Conservation (phyloP, 305 asterid species). For the Nicotiana rustica region DNA sequence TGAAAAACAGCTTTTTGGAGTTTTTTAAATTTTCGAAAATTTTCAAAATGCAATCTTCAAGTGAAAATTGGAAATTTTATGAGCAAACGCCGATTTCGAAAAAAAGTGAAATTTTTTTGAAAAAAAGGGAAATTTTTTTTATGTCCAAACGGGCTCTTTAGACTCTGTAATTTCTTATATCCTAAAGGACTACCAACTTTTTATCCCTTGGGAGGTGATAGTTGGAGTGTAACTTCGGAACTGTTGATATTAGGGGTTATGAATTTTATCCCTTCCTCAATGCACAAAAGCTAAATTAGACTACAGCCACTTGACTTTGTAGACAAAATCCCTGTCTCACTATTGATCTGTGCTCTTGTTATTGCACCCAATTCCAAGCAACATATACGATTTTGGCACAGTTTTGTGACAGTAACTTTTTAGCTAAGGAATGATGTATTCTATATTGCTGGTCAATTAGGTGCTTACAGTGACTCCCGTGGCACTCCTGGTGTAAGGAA, state of each 20-base stretch:
- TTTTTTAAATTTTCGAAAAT: no score
- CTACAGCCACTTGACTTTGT: constrained; percentile 7
- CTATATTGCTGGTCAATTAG: constrained; percentile 49
- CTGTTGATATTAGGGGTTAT: not conserved
- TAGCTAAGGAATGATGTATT: constrained; percentile 30
- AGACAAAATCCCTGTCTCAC: not conserved
- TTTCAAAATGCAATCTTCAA: no score
- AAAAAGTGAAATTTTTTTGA: no score
- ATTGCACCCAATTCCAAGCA: constrained; percentile 9
- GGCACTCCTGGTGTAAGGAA: constrained; percentile 92
- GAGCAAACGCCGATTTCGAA: no score
- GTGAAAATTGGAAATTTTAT: no score
- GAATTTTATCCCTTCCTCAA: constrained; percentile 11
- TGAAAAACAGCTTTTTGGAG: no score
- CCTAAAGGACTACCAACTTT: constrained; percentile 12
- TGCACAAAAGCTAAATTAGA: constrained; percentile 4
- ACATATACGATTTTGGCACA: constrained; percentile 5
- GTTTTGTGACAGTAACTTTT: not conserved
- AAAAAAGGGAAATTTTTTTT: no score
- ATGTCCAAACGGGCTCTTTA: no score
- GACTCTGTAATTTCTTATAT: not conserved
- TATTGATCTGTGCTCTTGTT: constrained; percentile 13
- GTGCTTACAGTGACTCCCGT: constrained; percentile 98
- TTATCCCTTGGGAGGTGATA: constrained; percentile 1
- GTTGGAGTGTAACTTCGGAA: not conserved